Evolutionary conservation across 176 grass and related monocot genomes (phyloP).

Genomic region (Sorghum bicolor): Sorghum_bicolor_NCBIv3 NC_012871.2:75782001-75782500

Average conservation of each 20-base stretch:
- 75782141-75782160: conserved; percentile 38
- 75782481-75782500: conserved; percentile 37
- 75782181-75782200: not conserved
- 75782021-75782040: conserved; percentile 50
- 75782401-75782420: too few species aligned
- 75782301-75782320: not conserved
- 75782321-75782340: too few species aligned
- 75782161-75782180: conserved; percentile 1
- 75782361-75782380: too few species aligned
- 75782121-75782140: conserved; percentile 44
- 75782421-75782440: conserved; percentile 63
- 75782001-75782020: conserved; percentile 70
- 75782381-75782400: too few species aligned
- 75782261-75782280: not conserved
- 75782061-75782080: conserved; percentile 58
- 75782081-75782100: conserved; percentile 47
- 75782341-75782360: not conserved
- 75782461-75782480: conserved; percentile 54
- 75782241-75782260: not conserved
- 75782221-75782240: not conserved
- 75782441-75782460: conserved; percentile 56
- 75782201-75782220: not conserved
- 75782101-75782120: conserved; percentile 64
- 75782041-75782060: conserved; percentile 69
- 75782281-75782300: not conserved